These are phyloP conservation scores for Auricularia heimuer DNA, from an alignment of 768 basidiomycete genomes.

Conservation along the genomic window DNA sequence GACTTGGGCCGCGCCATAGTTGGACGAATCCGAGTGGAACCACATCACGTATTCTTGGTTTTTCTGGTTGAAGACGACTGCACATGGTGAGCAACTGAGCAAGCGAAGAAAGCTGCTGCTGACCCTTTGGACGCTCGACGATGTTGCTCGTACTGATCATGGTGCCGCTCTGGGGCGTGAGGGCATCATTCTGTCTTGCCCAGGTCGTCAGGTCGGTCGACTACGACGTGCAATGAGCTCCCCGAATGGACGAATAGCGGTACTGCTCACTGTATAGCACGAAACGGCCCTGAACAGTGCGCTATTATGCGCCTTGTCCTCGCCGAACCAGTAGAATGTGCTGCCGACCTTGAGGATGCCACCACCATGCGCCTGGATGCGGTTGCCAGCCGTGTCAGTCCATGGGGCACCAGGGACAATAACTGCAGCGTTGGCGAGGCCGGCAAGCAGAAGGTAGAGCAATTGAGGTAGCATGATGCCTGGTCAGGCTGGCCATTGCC, in stretches of 20 bases:
- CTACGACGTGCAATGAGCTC: slow-evolving; percentile 11
- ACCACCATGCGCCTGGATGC: slow-evolving; percentile 55
- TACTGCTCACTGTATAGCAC: slow-evolving; percentile 37
- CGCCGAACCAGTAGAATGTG: slow-evolving; percentile 53
- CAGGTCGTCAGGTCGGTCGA: slow-evolving; percentile 45
- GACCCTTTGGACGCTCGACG: slow-evolving; percentile 46
- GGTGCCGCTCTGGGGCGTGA: slow-evolving; percentile 42
- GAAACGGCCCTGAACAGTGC: slow-evolving; percentile 48
- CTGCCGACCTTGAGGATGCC: slow-evolving; percentile 48
- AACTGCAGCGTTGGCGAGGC: slow-evolving; percentile 14
- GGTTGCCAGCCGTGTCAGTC: slow-evolving; percentile 51
- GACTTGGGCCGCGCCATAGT: slow-evolving; percentile 55
- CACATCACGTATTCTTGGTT: slow-evolving; percentile 60
- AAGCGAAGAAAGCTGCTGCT: too few species aligned
- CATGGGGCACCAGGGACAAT: slow-evolving; percentile 55
- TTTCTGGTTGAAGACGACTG: slow-evolving; percentile 18
- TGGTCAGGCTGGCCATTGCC: too few species aligned
- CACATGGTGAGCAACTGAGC: too few species aligned
- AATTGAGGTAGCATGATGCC: too few species aligned
- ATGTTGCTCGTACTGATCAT: slow-evolving; percentile 49
- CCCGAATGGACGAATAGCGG: not conserved
- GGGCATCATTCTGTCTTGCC: slow-evolving; percentile 49
- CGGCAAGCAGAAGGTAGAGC: too few species aligned
- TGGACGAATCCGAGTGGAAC: slow-evolving; percentile 57
- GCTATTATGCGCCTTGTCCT: slow-evolving; percentile 51